Evolutionary conservation across 257 asterid genomes (phyloP).

Genomic region (Plantago elongata): DNA sequence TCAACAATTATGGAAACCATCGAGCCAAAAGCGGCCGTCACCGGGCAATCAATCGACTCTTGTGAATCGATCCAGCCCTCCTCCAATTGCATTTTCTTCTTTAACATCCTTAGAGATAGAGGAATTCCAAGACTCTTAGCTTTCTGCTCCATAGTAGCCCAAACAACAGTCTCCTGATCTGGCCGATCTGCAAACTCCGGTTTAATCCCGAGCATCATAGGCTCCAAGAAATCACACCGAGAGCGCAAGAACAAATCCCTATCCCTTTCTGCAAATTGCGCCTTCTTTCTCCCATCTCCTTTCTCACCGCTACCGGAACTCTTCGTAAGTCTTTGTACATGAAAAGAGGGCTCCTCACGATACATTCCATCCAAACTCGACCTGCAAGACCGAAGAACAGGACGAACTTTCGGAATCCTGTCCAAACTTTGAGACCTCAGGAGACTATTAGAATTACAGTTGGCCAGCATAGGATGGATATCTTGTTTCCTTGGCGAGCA

Average conservation of each 20-base stretch:
- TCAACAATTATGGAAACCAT: conserved; percentile 62
- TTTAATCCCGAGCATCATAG: conserved; percentile 62
- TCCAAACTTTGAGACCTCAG: conserved; percentile 26
- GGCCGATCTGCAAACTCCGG: conserved; percentile 80
- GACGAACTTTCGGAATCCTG: conserved; percentile 22
- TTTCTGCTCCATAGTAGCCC: conserved; percentile 54
- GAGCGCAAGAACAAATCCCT: conserved; percentile 37
- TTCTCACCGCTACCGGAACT: conserved; percentile 18
- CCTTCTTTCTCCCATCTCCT: conserved; percentile 20
- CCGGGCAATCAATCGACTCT: conserved; percentile 40
- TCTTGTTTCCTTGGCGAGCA: conserved; percentile 19
- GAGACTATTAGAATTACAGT: conserved; percentile 27
- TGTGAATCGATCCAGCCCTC: conserved; percentile 27
- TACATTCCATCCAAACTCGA: conserved; percentile 36
- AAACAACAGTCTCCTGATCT: conserved; percentile 43
- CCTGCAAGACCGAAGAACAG: conserved; percentile 34
- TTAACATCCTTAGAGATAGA: conserved; percentile 67
- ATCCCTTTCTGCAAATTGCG: conserved; percentile 23
- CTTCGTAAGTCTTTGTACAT: conserved; percentile 22
- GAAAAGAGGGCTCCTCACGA: conserved; percentile 20
- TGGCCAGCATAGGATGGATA: conserved; percentile 16
- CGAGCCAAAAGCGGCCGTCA: conserved; percentile 62
- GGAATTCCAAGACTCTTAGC: conserved; percentile 79
- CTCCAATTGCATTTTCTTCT: conserved; percentile 52
- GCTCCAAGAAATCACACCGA: conserved; percentile 64